phyloP scores from a whole-genome alignment of 2,329 filamentous ascomycete species.

The Metarhizium anisopliae region DNA sequence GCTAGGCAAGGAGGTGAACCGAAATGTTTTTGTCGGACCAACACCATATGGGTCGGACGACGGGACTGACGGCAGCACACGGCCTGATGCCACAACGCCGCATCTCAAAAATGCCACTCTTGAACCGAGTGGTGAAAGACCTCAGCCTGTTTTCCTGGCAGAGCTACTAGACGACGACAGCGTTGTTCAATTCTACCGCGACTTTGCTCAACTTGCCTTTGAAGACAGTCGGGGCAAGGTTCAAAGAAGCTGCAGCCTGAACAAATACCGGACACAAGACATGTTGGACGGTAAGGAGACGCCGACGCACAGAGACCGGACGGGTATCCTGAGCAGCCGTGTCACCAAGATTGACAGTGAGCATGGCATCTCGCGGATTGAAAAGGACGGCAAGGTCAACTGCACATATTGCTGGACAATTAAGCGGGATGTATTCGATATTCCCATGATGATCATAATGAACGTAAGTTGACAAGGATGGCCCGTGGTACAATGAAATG shows the following conservation, averaged over 20 bases:
- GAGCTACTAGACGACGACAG: slow-evolving; percentile 91
- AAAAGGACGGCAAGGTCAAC: slow-evolving; percentile 83
- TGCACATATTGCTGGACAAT: slow-evolving; percentile 97
- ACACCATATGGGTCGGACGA: slow-evolving; percentile 20
- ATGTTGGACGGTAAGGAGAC: slow-evolving; percentile 32
- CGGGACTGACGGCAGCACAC: slow-evolving; percentile 21
- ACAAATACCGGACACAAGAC: slow-evolving; percentile 81
- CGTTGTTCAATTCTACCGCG: slow-evolving; percentile 90
- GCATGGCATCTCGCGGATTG: slow-evolving; percentile 72
- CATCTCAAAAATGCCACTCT: slow-evolving; percentile 36
- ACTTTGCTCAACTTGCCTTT: slow-evolving; percentile 88
- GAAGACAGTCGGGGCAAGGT: slow-evolving; percentile 82
- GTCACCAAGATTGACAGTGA: slow-evolving; percentile 60
- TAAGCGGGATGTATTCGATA: slow-evolving; percentile 94
- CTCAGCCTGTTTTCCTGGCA: slow-evolving; percentile 79
- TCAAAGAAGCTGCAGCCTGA: slow-evolving; percentile 71
- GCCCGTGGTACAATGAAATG: background rate
- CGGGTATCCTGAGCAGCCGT: slow-evolving; percentile 46
- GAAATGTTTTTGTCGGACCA: slow-evolving; percentile 69
- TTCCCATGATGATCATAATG: slow-evolving; percentile 96
- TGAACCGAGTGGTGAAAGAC: slow-evolving; percentile 37
- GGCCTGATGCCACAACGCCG: slow-evolving; percentile 40
- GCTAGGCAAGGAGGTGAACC: slow-evolving; percentile 76
- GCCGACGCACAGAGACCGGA: slow-evolving; percentile 35
- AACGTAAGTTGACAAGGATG: slow-evolving; percentile 59